Base-by-base conservation (phyloP, 345 rosid species). In the Citropsis articulata region DNA sequence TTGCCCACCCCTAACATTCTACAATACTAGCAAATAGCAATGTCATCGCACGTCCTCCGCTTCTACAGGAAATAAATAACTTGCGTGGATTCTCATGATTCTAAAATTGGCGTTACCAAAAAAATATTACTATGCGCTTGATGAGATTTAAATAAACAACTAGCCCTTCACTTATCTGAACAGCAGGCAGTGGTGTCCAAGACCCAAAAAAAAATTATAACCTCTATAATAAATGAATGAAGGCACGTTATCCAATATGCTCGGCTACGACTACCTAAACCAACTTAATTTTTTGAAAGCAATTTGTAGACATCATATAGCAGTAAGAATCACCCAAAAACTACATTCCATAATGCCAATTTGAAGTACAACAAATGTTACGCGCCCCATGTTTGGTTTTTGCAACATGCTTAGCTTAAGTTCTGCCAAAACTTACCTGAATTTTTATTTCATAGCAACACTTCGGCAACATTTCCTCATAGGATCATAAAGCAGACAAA, bases 371-470 rank as follows among this genome's bases (percentile, higher is more conserved):
- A 35, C 28, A 5, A 56, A 35, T 53, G 24, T 5, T 56, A 13
- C 48, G 6, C 25, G 9, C 40, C 74, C 18, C 62, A 28, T 71
- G 61, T 50, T 50, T 14, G 27, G 61, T 53, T 74, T 24, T 12
- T 19, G 19, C 24, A n/a, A 42, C 76, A 42, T 62, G 48, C 50
- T 70, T 70, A 65, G 71, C 10, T 66, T 53, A 66, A 76, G 50
- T 71, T 53, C 79, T 73, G 69, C 64, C 75, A 53, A 53, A 73
- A 79, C 61, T 35, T 61, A 62, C 72, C 48, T 50, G 30, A 75
- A 14, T 48, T 21, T 70, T 79, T 85, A 73, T 79, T 84, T 45
- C 53, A 38, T 31, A 16, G 27, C 53, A 24, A 64, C 35, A 35
- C 45, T n/a, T 73, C 59, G 69, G 65, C 68, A 74, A 73, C 77